A percentile compares a stretch with the other conserved stretches of the same genome.
phyloP scores from a whole-genome alignment of 139 green algal species.

The Volvox africanus region DNA sequence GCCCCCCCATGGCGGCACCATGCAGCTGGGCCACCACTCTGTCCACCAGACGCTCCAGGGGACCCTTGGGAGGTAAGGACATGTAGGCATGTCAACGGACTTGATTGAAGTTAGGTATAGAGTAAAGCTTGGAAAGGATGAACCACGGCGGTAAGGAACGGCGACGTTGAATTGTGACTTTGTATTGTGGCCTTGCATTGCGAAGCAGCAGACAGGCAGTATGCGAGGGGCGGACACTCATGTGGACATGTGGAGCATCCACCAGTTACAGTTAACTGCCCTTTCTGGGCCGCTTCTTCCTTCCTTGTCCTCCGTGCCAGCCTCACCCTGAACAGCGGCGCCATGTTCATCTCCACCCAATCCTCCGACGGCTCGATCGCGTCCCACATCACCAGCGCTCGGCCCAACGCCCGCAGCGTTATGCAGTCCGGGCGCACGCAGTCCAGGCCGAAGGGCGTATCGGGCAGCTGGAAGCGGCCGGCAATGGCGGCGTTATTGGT shows the following conservation, averaged over 20 bases:
- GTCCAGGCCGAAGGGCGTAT: constrained; percentile 83
- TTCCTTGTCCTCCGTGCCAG: background rate
- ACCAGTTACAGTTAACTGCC: too few species aligned
- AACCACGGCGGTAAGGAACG: too few species aligned
- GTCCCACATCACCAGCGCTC: constrained; percentile 91
- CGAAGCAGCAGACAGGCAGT: too few species aligned
- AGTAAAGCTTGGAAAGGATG: too few species aligned
- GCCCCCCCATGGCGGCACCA: background rate
- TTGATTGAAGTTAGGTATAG: too few species aligned
- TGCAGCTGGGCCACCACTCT: background rate
- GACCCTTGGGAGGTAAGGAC: background rate
- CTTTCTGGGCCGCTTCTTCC: too few species aligned
- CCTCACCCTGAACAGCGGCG: constrained; percentile 58
- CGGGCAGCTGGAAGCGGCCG: constrained; percentile 71
- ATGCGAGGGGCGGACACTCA: too few species aligned
- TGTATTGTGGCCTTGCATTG: too few species aligned
- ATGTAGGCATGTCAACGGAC: too few species aligned
- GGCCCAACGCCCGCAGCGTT: constrained; percentile 87
- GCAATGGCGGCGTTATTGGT: constrained; percentile 84
- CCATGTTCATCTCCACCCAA: constrained; percentile 82
- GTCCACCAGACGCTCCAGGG: constrained; percentile 34
- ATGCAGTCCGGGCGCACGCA: constrained; percentile 88
- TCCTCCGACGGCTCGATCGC: constrained; percentile 64
- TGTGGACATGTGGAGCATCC: too few species aligned
- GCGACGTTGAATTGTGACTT: too few species aligned